Percentiles rank a stretch among this genome's conserved stretches.
phyloP scores from a whole-genome alignment of 441 rosid species.

The Syzygium syzygioides region DNA sequence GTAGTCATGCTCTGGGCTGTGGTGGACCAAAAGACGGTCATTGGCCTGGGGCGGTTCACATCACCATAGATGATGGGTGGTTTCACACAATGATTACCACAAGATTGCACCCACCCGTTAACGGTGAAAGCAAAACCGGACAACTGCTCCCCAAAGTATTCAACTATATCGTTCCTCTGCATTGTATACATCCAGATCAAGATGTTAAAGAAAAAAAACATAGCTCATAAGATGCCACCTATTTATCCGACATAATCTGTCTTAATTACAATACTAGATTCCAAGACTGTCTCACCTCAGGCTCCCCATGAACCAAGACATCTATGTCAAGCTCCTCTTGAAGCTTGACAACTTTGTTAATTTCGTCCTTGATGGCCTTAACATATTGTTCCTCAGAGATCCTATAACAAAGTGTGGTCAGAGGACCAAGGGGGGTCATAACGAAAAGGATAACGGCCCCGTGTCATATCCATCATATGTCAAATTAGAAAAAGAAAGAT shows the following conservation, averaged over 20 bases:
- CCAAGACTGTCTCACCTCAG: not conserved
- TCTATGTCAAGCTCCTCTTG: conserved; percentile 14
- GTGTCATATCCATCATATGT: not conserved
- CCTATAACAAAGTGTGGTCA: not conserved
- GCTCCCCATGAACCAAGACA: conserved; percentile 7
- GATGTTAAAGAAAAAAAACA: not conserved
- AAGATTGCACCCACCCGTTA: conserved; percentile 9
- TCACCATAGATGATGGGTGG: conserved; percentile 11
- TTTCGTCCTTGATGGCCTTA: conserved; percentile 4
- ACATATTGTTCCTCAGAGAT: not conserved
- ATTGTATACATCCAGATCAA: not conserved
- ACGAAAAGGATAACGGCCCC: not conserved
- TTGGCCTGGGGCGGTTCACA: conserved; percentile 3
- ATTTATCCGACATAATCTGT: not conserved
- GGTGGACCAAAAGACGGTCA: not conserved
- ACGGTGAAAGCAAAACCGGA: not conserved
- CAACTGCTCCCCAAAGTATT: conserved; percentile 2
- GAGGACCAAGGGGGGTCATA: not conserved
- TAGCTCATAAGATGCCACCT: not conserved
- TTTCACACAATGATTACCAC: conserved; percentile 2
- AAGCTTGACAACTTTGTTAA: not conserved
- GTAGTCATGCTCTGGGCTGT: not conserved
- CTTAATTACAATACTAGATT: not conserved
- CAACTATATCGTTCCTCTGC: not conserved
- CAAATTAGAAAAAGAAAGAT: not conserved